A percentile compares a stretch with the other conserved stretches of the same genome.
phyloP scores from a whole-genome alignment of 176 grass and related monocot species.

The Thalia dealbata region DNA sequence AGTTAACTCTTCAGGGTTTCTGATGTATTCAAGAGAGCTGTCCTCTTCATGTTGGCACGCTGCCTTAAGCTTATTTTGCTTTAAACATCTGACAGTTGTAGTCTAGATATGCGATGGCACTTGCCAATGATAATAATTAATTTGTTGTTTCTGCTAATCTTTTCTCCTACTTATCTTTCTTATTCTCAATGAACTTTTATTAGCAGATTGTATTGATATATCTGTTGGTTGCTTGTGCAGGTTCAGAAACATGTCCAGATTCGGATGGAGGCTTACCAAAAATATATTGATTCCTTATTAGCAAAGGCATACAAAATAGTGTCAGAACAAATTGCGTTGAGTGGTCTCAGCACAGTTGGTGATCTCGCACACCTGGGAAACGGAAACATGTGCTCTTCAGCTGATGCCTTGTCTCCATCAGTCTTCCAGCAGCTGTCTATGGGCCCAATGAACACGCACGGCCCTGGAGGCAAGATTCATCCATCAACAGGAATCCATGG shows the following conservation, averaged over 20 bases:
- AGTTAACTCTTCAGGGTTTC: too few species aligned
- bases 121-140: background rate
- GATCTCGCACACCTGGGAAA: conserved; percentile 39
- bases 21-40: too few species aligned
- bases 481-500: conserved; percentile 30
- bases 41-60: too few species aligned
- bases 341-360: conserved; percentile 40
- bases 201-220: background rate
- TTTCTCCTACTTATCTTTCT: too few species aligned
- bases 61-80: background rate
- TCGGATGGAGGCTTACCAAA: conserved; percentile 83
- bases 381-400: conserved; percentile 34
- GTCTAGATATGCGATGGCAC: background rate
- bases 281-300: conserved; percentile 74
- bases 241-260: conserved; percentile 96
- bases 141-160: too few species aligned
- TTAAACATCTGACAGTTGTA: background rate
- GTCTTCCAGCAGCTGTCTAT: conserved; percentile 66
- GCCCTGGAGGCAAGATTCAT: conserved; percentile 40
- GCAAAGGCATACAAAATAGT: conserved; percentile 84
- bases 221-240: conserved; percentile 23
- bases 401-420: conserved; percentile 46
- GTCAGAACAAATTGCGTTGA: conserved; percentile 53
- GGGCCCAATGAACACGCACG: conserved; percentile 50
- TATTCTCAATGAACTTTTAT: background rate